Base-by-base conservation (phyloP, 1,139 yeast genomes). In the Kazachstania sp. region DNA sequence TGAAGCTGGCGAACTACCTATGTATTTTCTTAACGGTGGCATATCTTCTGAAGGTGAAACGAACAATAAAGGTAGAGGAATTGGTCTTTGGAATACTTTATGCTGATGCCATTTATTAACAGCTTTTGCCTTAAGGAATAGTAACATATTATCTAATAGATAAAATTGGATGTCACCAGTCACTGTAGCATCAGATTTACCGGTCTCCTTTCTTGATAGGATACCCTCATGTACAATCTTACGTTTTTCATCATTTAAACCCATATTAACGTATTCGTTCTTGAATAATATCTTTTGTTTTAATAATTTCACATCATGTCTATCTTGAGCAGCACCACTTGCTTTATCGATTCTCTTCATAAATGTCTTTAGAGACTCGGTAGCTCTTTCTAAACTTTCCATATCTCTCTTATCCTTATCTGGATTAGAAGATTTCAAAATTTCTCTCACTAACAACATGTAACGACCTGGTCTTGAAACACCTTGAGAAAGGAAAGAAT, bases 381-480 rank as follows among this genome's bases (percentile, higher is more conserved):
- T 78, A 1, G 95, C 95, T 54, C 79, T 79, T 16, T 78, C 73
- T 49, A 92, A 71, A 55, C 81, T 79, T 50, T 79, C 81, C 57
- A 78, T 75, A 61, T 92, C 98, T 13, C 87, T 81, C 28, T 82
- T 78, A 37, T 78, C 59, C 35, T 57, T 59, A 31, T 66, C 67
- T 3, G 64, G 58, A 42, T 67, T 85, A 13, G 83, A 78, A 0
- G 97, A 87, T 63, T 92, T 92, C 54, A 86, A 71, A 32, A 94
- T 86, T 37, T 95, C 95, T 48, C 81, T 83, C 30, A 92, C 73
- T 49, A 92, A 73, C 49, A 92, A 71, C 54, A 95, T 96, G 66
- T 94, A 92, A 56, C 97, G 75, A 11, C 97, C 97, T 28, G 97
- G 88, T 65, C 98, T 78, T 29, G 96, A 92, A 2, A 95, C 92